These are phyloP conservation scores for Hygrophorus pudorinus DNA, from an alignment of 768 basidiomycete species.

Conservation along the genomic window DNA sequence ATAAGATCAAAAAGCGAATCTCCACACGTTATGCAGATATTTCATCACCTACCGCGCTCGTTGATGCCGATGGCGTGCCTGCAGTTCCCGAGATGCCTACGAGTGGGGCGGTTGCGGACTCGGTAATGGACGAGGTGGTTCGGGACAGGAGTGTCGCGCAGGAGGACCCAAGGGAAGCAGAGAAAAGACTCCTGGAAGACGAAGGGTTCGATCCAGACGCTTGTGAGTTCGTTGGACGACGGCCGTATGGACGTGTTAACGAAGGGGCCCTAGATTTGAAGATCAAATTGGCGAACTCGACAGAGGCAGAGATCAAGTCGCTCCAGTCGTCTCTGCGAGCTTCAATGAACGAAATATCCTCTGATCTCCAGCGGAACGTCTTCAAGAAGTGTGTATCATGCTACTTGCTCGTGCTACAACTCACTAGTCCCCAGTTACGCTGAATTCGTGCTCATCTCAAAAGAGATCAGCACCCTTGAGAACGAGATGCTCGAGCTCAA, in stretches of 20 bases:
- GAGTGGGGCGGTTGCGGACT: slow-evolving; percentile 19
- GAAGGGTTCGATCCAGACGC: slow-evolving; percentile 83
- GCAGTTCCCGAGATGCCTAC: slow-evolving; percentile 48
- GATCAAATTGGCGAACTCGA: slow-evolving; percentile 81
- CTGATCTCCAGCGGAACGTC: slow-evolving; percentile 83
- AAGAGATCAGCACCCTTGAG: slow-evolving; percentile 93
- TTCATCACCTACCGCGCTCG: slow-evolving; percentile 43
- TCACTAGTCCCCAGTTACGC: slow-evolving; percentile 58
- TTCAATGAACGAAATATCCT: slow-evolving; percentile 62
- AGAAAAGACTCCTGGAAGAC: slow-evolving; percentile 56
- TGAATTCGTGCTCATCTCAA: slow-evolving; percentile 93
- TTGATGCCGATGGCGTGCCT: slow-evolving; percentile 37
- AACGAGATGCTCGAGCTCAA: slow-evolving; percentile 98
- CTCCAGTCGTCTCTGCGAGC: slow-evolving; percentile 67
- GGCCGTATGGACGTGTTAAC: background rate
- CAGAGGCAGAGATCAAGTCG: slow-evolving; percentile 67
- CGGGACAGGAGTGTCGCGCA: slow-evolving; percentile 24
- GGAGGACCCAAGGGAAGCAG: slow-evolving; percentile 43
- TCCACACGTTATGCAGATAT: slow-evolving; percentile 90
- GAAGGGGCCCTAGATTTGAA: slow-evolving; percentile 47
- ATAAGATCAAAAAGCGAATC: slow-evolving; percentile 95
- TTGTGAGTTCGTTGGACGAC: slow-evolving; percentile 44
- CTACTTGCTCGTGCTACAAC: background rate
- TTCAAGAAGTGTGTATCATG: slow-evolving; percentile 72
- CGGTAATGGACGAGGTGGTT: slow-evolving; percentile 39